Base-by-base conservation (phyloP, 441 rosid species). In the Biscutella laevigata region DNA sequence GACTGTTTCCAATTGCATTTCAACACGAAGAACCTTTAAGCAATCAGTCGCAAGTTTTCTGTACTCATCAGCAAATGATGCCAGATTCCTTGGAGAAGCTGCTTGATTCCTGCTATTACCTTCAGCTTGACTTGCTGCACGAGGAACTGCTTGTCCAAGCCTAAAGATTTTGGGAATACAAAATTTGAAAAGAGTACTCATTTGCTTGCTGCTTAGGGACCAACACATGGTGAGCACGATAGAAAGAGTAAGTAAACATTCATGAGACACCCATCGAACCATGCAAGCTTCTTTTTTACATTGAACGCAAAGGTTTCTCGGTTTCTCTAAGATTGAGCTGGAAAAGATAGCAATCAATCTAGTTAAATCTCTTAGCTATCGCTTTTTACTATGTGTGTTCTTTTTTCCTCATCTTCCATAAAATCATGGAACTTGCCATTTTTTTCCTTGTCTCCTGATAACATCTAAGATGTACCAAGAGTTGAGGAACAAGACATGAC, bases 1-100 rank as follows among this genome's bases (percentile, higher is more conserved):
- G 75, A 89, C 67, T 64, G 97, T 86, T 63, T 89, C 96, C 80
- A 94, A 55, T 70, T 86, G 96, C 97, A 89, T 89, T 78, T 94
- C 99, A 19, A 94, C 84, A 22, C 94, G 95, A 73, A 94, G 74
- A 74, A 89, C 97, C 71, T 89, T 94, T 19, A 94, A 71, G 74
- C 99, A 94, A 64, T 94, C 97, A 49, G 87, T 77, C 16, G 99
- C 96, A 57, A 94, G 78, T 77, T 84, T 89, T 64, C 99, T 77
- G 61, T 86, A 94, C 70, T 83, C 94, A 37, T 89, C 87, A 10
- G 97, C 88, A 80, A 84, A 81, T 24, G 89, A 78, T 22, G 79
- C 74, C 55, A 86, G 77, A 74, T 65, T 83, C 77, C 73, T 77
- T 22, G 66, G 28, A 34, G 77, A 46, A 53, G 62, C 46, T 55